Conservation (phyloP, 768 basidiomycete genomes). For the Mycena alexandri region DNA sequence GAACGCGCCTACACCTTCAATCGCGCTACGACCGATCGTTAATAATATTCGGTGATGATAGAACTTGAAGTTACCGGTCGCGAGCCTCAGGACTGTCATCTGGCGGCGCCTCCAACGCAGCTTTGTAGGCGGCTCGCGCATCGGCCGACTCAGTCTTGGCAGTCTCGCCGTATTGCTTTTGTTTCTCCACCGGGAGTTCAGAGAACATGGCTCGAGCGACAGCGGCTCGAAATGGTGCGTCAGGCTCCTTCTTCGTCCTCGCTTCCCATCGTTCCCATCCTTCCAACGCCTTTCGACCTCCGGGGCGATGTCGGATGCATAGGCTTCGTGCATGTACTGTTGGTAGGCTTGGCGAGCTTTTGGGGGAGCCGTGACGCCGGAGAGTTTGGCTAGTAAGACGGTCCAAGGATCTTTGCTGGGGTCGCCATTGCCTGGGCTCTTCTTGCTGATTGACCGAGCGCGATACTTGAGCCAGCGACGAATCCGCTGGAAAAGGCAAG, state of each 20-base stretch:
- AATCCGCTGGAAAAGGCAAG: background rate
- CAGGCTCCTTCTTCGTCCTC: constrained; percentile 13
- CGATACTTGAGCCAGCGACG: constrained; percentile 4
- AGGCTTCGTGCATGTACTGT: constrained; percentile 19
- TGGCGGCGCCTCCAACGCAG: too few relatives aligned
- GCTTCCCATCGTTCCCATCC: background rate
- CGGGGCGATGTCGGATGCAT: background rate
- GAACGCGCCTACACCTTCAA: too few relatives aligned
- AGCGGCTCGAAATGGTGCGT: background rate
- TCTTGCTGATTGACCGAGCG: too few relatives aligned
- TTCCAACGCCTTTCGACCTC: background rate
- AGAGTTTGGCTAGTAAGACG: background rate
- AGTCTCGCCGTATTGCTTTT: too few relatives aligned
- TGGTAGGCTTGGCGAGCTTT: constrained; percentile 17
- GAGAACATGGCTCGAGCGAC: constrained; percentile 4
- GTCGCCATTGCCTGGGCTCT: background rate
- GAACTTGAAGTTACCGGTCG: too few relatives aligned
- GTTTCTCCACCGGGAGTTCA: background rate
- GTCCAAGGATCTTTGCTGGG: constrained; percentile 12
- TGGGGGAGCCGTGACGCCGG: constrained; percentile 5
- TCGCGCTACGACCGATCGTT: too few relatives aligned
- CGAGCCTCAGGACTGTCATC: too few relatives aligned
- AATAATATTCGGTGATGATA: too few relatives aligned
- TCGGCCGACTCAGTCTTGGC: too few relatives aligned
- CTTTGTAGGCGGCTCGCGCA: too few relatives aligned